phyloP scores from a whole-genome alignment of 2,329 filamentous ascomycete genomes.

The Myriosclerotinia scirpicola region DNA sequence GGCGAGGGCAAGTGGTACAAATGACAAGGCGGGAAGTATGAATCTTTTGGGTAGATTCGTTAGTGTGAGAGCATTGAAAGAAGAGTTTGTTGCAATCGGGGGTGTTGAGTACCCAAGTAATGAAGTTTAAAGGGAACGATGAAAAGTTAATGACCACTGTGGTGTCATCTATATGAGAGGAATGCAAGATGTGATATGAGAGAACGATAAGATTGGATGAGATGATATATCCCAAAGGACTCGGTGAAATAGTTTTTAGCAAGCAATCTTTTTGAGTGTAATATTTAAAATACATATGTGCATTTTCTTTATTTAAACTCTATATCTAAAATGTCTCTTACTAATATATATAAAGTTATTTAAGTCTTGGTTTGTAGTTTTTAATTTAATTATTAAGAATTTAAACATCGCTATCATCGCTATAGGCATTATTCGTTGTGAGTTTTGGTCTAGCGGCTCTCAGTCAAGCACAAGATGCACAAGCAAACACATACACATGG shows the following conservation, averaged over 20 bases:
- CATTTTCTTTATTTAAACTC: no score
- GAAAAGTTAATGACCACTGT: not conserved
- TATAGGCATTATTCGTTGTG: no score
- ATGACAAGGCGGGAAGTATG: slow-evolving; percentile 69
- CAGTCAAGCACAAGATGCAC: no score
- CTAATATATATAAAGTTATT: no score
- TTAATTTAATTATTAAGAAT: no score
- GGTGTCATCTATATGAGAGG: not conserved
- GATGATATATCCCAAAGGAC: not conserved
- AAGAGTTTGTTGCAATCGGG: slow-evolving; percentile 67
- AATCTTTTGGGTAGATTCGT: slow-evolving; percentile 66
- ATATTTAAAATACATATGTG: not conserved
- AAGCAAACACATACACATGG: slow-evolving; percentile 24
- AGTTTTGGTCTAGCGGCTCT: no score
- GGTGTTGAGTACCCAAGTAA: slow-evolving; percentile 71
- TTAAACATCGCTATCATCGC: no score
- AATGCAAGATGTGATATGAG: not conserved
- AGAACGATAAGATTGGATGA: not conserved
- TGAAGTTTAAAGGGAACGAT: slow-evolving; percentile 43
- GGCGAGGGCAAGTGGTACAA: slow-evolving; percentile 65
- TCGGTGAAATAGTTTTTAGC: slow-evolving; percentile 1
- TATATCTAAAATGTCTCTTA: no score
- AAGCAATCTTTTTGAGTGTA: not conserved
- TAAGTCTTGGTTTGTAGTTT: no score
- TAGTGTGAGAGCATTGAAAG: slow-evolving; percentile 67